phyloP scores from a whole-genome alignment of 2,329 filamentous ascomycete genomes.

The Calcarisporium arbuscula region DNA sequence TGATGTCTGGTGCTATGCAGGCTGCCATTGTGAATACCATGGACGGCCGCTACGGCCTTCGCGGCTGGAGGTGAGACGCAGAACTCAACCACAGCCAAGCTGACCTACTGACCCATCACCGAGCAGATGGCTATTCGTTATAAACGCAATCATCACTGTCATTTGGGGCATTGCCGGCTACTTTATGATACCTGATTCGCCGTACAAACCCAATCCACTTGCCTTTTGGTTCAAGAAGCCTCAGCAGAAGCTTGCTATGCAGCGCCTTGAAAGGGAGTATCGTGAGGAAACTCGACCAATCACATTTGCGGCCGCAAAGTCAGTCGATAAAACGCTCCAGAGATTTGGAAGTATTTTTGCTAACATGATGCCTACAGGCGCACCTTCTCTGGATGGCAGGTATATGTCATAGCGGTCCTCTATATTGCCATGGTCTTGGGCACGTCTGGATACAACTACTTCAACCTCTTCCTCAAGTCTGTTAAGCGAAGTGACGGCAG shows the following conservation, averaged over 20 bases:
- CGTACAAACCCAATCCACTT: constrained; percentile 19
- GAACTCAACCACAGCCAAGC: no score
- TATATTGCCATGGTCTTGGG: constrained; percentile 24
- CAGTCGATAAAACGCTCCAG: no score
- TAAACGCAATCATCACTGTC: constrained; percentile 32
- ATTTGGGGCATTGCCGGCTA: constrained; percentile 25
- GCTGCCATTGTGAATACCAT: constrained; percentile 33
- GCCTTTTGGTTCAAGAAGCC: constrained; percentile 22
- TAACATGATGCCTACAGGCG: no score
- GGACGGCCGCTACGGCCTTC: constrained; percentile 27
- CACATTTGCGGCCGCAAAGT: constrained; percentile 18
- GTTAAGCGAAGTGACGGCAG: constrained; percentile 16
- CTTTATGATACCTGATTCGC: constrained; percentile 27
- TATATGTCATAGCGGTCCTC: constrained; percentile 24
- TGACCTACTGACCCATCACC: no score
- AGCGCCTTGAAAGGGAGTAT: constrained; percentile 18
- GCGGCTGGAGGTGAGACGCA: constrained; percentile 31
- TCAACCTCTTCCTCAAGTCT: constrained; percentile 25
- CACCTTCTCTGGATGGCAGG: constrained; percentile 22
- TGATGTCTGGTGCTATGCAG: constrained; percentile 38
- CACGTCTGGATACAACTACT: constrained; percentile 27
- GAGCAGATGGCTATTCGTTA: constrained; percentile 35
- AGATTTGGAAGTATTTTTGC: no score
- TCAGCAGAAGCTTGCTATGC: constrained; percentile 20
- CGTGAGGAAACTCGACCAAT: constrained; percentile 16